A percentile compares a stretch with the other conserved stretches of the same genome.
Conservation (phyloP, 805 yeast species). For the Wickerhamiella dianesei region DNA sequence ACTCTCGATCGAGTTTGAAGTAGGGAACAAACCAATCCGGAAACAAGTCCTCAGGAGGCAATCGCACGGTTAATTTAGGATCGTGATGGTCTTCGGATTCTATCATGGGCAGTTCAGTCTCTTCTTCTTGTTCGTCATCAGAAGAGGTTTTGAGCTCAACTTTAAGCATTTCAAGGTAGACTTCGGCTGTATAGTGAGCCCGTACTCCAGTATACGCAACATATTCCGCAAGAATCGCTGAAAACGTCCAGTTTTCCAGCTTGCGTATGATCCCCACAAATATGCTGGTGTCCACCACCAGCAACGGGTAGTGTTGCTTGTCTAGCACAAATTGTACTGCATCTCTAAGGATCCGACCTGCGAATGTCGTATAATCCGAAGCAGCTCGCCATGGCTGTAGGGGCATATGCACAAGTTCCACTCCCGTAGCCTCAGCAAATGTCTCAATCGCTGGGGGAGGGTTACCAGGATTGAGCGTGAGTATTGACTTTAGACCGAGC, state of each 20-base stretch:
- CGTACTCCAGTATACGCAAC: constrained; percentile 60
- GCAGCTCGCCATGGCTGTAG: constrained; percentile 29
- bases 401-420: constrained; percentile 26
- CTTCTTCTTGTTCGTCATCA: background rate
- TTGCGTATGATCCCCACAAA: constrained; percentile 70
- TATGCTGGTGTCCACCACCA: constrained; percentile 68
- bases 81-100: background rate
- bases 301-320: constrained; percentile 45
- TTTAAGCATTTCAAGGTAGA: background rate
- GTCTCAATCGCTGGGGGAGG: constrained; percentile 61
- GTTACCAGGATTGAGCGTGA: constrained; percentile 71
- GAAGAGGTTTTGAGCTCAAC: background rate
- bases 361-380: constrained; percentile 63
- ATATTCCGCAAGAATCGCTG: constrained; percentile 75
- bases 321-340: constrained; percentile 57
- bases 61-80: background rate
- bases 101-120: background rate
- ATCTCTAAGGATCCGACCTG: constrained; percentile 47
- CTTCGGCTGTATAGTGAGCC: constrained; percentile 28
- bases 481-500: constrained; percentile 48
- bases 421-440: constrained; percentile 38
- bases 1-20: too few species aligned
- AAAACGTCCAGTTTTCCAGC: constrained; percentile 78
- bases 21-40: background rate
- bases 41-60: background rate